Percentiles rank a stretch among this genome's conserved stretches.
Conservation (phyloP, 495 filamentous ascomycete genomes). For the Lasiosphaeria ovina region DNA sequence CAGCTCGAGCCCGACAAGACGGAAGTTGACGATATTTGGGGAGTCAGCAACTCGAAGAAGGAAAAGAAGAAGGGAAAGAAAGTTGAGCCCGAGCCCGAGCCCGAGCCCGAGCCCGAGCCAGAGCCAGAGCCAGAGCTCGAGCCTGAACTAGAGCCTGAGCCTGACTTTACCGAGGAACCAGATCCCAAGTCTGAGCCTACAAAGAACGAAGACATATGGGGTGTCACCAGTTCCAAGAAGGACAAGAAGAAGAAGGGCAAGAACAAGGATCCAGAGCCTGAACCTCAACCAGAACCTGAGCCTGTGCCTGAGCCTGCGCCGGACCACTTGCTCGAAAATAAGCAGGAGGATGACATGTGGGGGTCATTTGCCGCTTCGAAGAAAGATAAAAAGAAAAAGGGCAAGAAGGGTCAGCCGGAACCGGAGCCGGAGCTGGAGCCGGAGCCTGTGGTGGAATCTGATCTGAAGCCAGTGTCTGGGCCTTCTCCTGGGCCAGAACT, state of each 20-base stretch:
- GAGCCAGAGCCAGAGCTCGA: constrained; percentile 22
- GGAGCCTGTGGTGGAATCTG: constrained; percentile 17
- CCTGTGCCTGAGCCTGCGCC: constrained; percentile 11
- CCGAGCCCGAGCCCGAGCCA: constrained; percentile 14
- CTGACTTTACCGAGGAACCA: constrained; percentile 19
- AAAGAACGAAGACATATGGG: constrained; percentile 20
- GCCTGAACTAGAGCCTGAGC: constrained; percentile 19
- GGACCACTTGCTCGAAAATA: constrained; percentile 15
- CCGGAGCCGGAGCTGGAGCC: constrained; percentile 10
- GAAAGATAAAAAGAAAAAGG: constrained; percentile 27
- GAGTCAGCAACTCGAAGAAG: constrained; percentile 9
- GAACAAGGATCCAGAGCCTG: constrained; percentile 3
- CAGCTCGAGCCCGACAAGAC: constrained; percentile 14
- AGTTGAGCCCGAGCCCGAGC: constrained; percentile 11
- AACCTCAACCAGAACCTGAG: constrained; percentile 11
- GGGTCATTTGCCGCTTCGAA: constrained; percentile 6
- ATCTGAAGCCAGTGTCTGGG: constrained; percentile 17
- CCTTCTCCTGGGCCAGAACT: constrained; percentile 7
- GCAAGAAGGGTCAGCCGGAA: constrained; percentile 20
- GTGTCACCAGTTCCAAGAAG: constrained; percentile 13
- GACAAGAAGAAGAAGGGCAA: constrained; percentile 27
- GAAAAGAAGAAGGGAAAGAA: constrained; percentile 20
- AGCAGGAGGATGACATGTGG: constrained; percentile 24
- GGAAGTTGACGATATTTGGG: constrained; percentile 15
- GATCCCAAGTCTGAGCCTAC: too few species aligned